Conservation (phyloP, 352 stramenopile genomes). For the Phytopythium delawarense region DNA sequence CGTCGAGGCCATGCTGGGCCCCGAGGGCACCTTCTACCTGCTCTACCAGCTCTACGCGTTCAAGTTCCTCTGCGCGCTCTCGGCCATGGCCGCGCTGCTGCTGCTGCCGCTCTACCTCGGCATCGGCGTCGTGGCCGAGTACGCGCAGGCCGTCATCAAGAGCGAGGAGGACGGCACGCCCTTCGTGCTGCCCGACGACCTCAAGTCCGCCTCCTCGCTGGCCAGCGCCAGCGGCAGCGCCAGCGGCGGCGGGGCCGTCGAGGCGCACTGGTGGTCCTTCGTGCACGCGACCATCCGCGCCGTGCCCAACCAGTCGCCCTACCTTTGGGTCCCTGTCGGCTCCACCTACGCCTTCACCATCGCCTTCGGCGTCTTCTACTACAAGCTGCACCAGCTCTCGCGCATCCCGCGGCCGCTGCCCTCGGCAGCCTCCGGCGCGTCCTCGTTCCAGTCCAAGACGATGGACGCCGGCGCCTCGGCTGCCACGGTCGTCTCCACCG, state of each 20-base stretch:
- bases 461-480: conserved; percentile 6
- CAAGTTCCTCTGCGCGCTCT: conserved; percentile 57
- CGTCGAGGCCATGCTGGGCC: conserved; percentile 57
- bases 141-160: conserved; percentile 7
- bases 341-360: conserved; percentile 77
- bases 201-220: not conserved
- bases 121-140: conserved; percentile 35
- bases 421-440: not conserved
- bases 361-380: conserved; percentile 70
- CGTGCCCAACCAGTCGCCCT: conserved; percentile 70
- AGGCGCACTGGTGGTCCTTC: conserved; percentile 73
- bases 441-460: conserved; percentile 6
- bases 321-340: conserved; percentile 70
- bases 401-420: conserved; percentile 41
- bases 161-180: conserved; percentile 7
- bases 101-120: conserved; percentile 71
- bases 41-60: conserved; percentile 79
- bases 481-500: conserved; percentile 7
- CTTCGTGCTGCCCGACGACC: conserved; percentile 1
- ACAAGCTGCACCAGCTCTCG: conserved; percentile 55
- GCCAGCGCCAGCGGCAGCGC: not conserved
- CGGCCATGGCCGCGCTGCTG: conserved; percentile 55
- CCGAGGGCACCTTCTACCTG: conserved; percentile 82
- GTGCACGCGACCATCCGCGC: conserved; percentile 75
- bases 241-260: conserved; percentile 3